Percentiles rank a stretch among this genome's conserved stretches.
These are phyloP conservation scores for Penicillium aurantiogriseum DNA, from an alignment of 2,329 filamentous ascomycete species.

Conservation along the genomic window DNA sequence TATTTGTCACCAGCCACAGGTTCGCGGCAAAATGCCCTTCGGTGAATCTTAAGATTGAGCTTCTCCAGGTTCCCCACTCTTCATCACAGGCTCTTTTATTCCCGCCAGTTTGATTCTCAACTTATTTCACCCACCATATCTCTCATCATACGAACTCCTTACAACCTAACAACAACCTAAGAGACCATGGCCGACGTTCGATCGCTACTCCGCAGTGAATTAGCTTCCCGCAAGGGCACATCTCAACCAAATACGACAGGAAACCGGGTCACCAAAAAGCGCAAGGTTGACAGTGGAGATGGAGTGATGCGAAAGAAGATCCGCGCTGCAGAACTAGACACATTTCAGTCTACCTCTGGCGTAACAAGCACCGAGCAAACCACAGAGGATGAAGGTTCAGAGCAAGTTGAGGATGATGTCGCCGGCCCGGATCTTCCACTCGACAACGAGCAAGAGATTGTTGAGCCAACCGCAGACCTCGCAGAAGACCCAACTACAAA, in stretches of 20 bases:
- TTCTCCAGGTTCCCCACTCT: conserved; percentile 28
- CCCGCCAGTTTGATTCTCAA: conserved; percentile 9
- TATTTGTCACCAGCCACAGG: conserved; percentile 8
- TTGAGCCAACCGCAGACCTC: conserved; percentile 7
- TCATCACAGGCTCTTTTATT: conserved; percentile 21
- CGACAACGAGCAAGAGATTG: conserved; percentile 13
- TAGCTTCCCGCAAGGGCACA: conserved; percentile 69
- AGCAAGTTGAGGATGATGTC: conserved; percentile 27
- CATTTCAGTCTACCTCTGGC: conserved; percentile 33
- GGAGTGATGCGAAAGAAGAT: conserved; percentile 45
- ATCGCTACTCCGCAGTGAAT: conserved; percentile 73
- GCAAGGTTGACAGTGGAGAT: conserved; percentile 51
- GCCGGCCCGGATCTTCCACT: conserved; percentile 25
- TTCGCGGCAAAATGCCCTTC: conserved; percentile 12
- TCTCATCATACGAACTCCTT: not conserved
- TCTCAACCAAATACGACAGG: conserved; percentile 49
- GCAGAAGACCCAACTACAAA: conserved; percentile 9
- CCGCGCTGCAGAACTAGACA: conserved; percentile 36
- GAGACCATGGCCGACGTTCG: conserved; percentile 72
- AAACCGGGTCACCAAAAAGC: conserved; percentile 51
- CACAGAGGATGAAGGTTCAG: conserved; percentile 29
- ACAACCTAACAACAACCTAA: not conserved
- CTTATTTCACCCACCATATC: not conserved
- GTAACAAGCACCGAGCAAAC: conserved; percentile 26
- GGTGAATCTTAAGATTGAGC: conserved; percentile 14